Conservation (phyloP, 2,329 filamentous ascomycete genomes). For the Neonectria hederae region DNA sequence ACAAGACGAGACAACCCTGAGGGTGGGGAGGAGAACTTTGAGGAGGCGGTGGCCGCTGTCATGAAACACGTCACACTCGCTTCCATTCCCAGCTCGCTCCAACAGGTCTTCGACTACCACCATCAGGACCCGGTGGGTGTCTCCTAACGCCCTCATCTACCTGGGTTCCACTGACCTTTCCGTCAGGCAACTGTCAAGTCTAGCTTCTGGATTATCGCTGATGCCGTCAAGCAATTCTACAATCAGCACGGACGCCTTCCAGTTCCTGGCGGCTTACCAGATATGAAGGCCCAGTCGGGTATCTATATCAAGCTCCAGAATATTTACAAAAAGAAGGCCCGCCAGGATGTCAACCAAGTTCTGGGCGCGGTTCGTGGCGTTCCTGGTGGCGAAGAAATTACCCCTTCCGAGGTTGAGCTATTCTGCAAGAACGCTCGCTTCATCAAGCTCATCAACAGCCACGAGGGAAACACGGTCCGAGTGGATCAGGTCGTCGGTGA, state of each 20-base stretch:
- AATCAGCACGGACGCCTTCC: constrained; percentile 77
- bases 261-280: constrained; percentile 85
- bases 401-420: constrained; percentile 80
- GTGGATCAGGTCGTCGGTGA: constrained; percentile 65
- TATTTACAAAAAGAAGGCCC: constrained; percentile 90
- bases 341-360: constrained; percentile 80
- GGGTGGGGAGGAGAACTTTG: constrained; percentile 95
- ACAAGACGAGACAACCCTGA: constrained; percentile 79
- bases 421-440: constrained; percentile 97
- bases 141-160: background rate
- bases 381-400: constrained; percentile 62
- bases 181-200: constrained; percentile 57
- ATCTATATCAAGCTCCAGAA: constrained; percentile 92
- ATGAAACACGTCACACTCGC: constrained; percentile 83
- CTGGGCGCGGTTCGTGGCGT: constrained; percentile 67
- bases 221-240: constrained; percentile 82
- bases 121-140: constrained; percentile 59
- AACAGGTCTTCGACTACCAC: constrained; percentile 80
- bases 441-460: constrained; percentile 81
- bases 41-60: constrained; percentile 88
- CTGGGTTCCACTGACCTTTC: constrained; percentile 12
- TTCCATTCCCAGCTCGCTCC: constrained; percentile 73
- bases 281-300: constrained; percentile 95
- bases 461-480: constrained; percentile 53
- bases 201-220: constrained; percentile 89